These are phyloP conservation scores for Diaporthe citri DNA, from an alignment of 2,329 filamentous ascomycete species.

Conservation along the genomic window DNA sequence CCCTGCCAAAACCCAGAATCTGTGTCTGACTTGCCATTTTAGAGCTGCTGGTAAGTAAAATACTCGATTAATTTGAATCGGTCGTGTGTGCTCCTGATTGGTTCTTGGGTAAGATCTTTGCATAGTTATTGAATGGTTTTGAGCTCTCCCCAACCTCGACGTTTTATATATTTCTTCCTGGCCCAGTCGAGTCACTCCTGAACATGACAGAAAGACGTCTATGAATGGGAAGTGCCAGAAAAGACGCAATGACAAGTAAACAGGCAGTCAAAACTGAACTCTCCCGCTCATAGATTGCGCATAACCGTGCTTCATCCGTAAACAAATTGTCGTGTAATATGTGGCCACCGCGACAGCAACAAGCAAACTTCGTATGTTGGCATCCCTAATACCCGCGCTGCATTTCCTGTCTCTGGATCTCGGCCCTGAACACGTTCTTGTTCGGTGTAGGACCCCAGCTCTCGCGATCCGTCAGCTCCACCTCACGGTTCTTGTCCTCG, in stretches of 20 bases:
- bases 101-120: no score
- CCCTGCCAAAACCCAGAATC: not conserved
- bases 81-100: not conserved
- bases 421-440: slow-evolving; percentile 53
- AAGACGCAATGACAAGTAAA: not conserved
- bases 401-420: slow-evolving; percentile 51
- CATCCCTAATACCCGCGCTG: not conserved
- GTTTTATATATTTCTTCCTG: not conserved
- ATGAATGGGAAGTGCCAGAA: no score
- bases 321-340: no score
- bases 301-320: not conserved
- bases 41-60: not conserved
- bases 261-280: no score
- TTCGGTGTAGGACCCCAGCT: slow-evolving; percentile 48
- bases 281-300: not conserved
- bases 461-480: slow-evolving; percentile 49
- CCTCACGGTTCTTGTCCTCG: slow-evolving; percentile 42
- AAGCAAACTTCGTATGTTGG: no score
- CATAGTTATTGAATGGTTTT: not conserved
- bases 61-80: not conserved
- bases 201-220: not conserved
- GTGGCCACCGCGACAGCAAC: not conserved
- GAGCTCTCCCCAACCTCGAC: no score
- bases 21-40: not conserved
- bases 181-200: not conserved